Conservation (phyloP, 495 filamentous ascomycete genomes). For the Penicillium turbatum region DNA sequence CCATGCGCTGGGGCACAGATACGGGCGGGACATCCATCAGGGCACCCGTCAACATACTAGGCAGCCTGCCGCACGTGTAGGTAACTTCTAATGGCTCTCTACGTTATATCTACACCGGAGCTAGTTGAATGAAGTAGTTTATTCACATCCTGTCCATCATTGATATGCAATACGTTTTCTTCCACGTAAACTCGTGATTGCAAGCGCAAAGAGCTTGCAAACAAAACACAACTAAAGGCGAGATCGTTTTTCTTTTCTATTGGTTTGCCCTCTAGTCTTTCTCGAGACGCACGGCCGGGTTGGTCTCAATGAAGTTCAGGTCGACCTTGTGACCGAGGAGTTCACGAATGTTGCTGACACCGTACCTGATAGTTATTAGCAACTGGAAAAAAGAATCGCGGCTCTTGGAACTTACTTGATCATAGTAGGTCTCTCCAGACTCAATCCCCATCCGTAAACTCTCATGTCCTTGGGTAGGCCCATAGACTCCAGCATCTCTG, state of each 20-base stretch:
- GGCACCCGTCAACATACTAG: too few relatives aligned
- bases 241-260: conserved; percentile 19
- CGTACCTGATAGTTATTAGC: conserved; percentile 50
- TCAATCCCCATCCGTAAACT: conserved; percentile 89
- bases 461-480: conserved; percentile 81
- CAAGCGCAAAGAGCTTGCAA: conserved; percentile 8
- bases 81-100: too few relatives aligned
- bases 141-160: conserved; percentile 27
- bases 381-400: not conserved
- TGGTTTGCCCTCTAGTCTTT: conserved; percentile 50
- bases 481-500: conserved; percentile 92
- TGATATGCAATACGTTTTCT: conserved; percentile 27
- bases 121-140: conserved; percentile 11
- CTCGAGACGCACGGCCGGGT: conserved; percentile 77
- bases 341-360: conserved; percentile 78
- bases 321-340: conserved; percentile 82
- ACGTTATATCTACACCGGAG: not conserved
- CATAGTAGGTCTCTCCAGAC: conserved; percentile 93
- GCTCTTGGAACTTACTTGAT: conserved; percentile 62
- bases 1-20: conserved; percentile 84
- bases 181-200: conserved; percentile 27
- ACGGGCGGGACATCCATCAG: conserved; percentile 76
- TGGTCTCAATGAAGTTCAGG: conserved; percentile 73
- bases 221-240: conserved; percentile 22
- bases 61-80: too few relatives aligned